These are phyloP conservation scores for Amauroascus niger DNA, from an alignment of 2,329 filamentous ascomycete genomes.

Conservation along the genomic window DNA sequence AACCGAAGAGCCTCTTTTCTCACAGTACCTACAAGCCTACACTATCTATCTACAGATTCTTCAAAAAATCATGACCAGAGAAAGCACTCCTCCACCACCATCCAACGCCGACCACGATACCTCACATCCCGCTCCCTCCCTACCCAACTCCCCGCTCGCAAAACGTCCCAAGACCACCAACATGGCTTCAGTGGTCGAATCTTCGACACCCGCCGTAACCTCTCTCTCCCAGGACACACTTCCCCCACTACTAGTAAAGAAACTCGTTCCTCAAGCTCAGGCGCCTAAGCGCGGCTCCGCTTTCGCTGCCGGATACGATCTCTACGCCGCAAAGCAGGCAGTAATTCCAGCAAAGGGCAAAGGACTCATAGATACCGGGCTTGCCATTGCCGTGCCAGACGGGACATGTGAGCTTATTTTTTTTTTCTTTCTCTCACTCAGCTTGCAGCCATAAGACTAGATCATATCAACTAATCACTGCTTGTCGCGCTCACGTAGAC, in stretches of 20 bases:
- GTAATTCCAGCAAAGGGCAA: conserved; percentile 74
- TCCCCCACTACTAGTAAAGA: conserved; percentile 74
- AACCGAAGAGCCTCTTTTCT: no score
- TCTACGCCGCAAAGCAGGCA: conserved; percentile 68
- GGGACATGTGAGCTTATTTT: conserved; percentile 65
- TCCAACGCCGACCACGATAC: conserved; percentile 21
- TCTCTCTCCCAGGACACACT: conserved; percentile 30
- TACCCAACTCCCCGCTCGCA: conserved; percentile 62
- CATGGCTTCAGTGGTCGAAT: conserved; percentile 21
- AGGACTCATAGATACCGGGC: conserved; percentile 78
- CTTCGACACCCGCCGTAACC: conserved; percentile 26
- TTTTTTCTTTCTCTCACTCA: neutral
- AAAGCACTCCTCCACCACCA: conserved; percentile 33
- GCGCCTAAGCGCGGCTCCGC: conserved; percentile 81
- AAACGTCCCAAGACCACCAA: conserved; percentile 61
- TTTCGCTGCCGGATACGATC: conserved; percentile 85
- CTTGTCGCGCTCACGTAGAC: conserved; percentile 44
- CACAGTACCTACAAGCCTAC: no score
- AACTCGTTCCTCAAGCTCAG: conserved; percentile 67
- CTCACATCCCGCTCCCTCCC: conserved; percentile 45
- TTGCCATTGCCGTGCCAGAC: conserved; percentile 79
- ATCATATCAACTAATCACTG: neutral
- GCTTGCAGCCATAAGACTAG: neutral
- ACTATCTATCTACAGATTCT: neutral
- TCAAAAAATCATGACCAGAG: conserved; percentile 25